These are phyloP conservation scores for Apiotrichum akiyoshidainum DNA, from an alignment of 1,284 basidiomycete genomes.

Conservation along the genomic window DNA sequence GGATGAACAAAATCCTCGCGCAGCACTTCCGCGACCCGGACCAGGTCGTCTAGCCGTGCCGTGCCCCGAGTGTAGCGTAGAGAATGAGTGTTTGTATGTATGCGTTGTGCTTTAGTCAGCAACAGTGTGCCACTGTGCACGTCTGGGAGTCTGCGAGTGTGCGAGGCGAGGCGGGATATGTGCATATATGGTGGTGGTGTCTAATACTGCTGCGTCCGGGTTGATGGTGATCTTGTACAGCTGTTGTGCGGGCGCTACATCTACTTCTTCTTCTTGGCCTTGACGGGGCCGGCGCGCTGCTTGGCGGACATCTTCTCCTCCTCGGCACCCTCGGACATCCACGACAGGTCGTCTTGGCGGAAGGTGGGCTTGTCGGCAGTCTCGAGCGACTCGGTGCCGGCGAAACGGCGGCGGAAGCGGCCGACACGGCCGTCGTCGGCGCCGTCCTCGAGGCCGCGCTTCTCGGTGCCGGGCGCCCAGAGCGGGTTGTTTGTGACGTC, in stretches of 20 bases:
- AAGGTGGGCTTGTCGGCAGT: constrained; percentile 16
- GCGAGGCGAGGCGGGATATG: neutral
- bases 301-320: constrained; percentile 43
- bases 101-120: neutral
- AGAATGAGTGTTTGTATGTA: neutral
- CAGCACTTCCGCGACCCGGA: constrained; percentile 43
- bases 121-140: neutral
- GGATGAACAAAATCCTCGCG: constrained; percentile 50
- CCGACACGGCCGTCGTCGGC: constrained; percentile 71
- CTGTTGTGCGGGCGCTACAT: neutral
- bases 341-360: constrained; percentile 40
- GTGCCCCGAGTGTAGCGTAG: neutral
- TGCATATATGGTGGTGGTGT: neutral
- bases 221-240: neutral
- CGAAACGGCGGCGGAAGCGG: constrained; percentile 70
- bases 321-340: constrained; percentile 50
- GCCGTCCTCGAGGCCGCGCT: constrained; percentile 59
- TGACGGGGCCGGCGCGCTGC: constrained; percentile 22
- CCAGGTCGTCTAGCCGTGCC: constrained; percentile 25
- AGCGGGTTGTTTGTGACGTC: constrained; percentile 81
- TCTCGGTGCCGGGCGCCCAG: constrained; percentile 59
- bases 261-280: constrained; percentile 35
- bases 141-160: too few relatives aligned
- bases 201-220: too few relatives aligned
- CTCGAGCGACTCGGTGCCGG: constrained; percentile 2